Base-by-base conservation (phyloP, 768 basidiomycete genomes). In the Cystofilobasidium bisporidii region DNA sequence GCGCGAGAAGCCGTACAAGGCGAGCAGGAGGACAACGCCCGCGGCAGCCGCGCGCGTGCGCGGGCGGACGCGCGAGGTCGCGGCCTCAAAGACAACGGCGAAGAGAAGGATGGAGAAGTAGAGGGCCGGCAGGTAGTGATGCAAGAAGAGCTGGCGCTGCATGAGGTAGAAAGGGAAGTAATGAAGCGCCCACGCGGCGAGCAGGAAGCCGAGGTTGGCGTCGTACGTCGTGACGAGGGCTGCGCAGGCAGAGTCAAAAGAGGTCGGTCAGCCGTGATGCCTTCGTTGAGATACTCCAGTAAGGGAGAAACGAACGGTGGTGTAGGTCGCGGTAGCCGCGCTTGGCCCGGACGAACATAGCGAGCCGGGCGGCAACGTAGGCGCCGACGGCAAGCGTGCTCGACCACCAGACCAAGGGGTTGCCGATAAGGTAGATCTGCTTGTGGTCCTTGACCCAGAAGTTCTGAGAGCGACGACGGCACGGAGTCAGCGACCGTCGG, bases 91-190 rank as follows among this genome's bases (percentile, higher is more conserved):
- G 2, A 87, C 81, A 3, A 80, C 81, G 63, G 87, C 87, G 32
- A 82, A 81, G 28, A 91, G 80, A 17, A 99, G 83, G 71, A 80
- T 72, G 63, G 77, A 74, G 62, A 78, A 78, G 75, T 91, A 94
- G n/a, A 99, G 81, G 0, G 93, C 91, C 0, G 94, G 96, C 79
- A 98, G 87, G 76, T 98, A 98, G 79, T 98, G 96, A 75, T 98
- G 94, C 28, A 99, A 79, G 83, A 99, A 99, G 56, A 98, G 86
- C 74, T 99, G 96, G 26, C 96, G 91, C 50, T 83, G 80, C 94
- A 98, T 98, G 71, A 98, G 80, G 84, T 86, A 98, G 84, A 99
- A 99, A 18, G 96, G 96, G 75, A 89, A 82, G 79, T 96, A 98
- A 79, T 98, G 96, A 40, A 99, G 75, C 30, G 81, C 80, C 91